Evolutionary conservation across 306 rosid genomes (phyloP), one percentile per base, ranked within the genome.

Genomic region (Malus domestica): DNA sequence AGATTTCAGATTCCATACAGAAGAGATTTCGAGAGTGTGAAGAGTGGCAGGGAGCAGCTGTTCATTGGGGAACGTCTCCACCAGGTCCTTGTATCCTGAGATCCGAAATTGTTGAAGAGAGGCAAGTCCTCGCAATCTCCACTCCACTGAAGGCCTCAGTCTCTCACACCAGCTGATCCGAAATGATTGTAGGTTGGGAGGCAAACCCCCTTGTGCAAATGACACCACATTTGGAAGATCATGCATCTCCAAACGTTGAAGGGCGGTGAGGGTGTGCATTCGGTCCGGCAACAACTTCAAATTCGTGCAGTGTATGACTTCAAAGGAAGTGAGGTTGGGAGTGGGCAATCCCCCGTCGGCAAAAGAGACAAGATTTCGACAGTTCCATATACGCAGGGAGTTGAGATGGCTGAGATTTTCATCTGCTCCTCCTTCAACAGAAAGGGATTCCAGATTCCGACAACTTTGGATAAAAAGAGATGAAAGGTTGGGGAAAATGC

Each of bases 361-460:
- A 76, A 83, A 81, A 40, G 78, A 75, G 10, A 45, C 44, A 35
- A 86, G 79, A 3, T 73, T 81, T 35, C 73, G 80, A 60, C 89
- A 86, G 2, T 23, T 16, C 11, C 46, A 67, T 22, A 86, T 65
- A 68, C 23, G 7, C 14, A 85, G 10, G 59, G 0, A 0, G 2
- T 8, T 57, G 11, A 82, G 10, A 61, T 0, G 20, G 9, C 67
- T 61, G 35, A 61, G 67, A 61, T 27, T 27, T 29, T 5, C 67
- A 59, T 6, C 20, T 77, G 44, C 57, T 62, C 69, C 1, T 52
- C 70, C 69, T 9, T 59, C 63, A 75, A 72, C 61, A 5, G 72
- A 70, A n/a, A 86, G 35, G 3, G 80, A 67, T 72, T 80, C 83
- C 19, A 86, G 71, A 27, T 27, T n/a, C n/a, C n/a, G n/a, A n/a